Base-by-base conservation (phyloP, 805 yeast species). In the Maudiozyma pseudohumilis region DNA sequence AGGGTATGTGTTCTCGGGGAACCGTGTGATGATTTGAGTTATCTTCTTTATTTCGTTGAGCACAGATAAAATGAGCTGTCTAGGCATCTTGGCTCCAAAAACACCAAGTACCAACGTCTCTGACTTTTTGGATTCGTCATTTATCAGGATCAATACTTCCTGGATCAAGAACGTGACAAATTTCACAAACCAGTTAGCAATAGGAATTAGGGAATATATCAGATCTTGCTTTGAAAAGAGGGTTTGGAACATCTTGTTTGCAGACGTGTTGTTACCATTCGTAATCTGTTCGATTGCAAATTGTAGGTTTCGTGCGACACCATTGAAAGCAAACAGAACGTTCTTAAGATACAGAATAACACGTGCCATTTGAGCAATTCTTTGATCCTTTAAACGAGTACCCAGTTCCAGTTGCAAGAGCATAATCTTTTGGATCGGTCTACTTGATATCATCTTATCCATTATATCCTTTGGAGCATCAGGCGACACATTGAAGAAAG, bases 131-230 rank as follows among this genome's bases (percentile, higher is more conserved):
- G 25, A 37, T 4, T 48, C 49, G 13, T 44, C 40, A 33, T 38
- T 66, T 37, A 44, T 49, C 20, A 77, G 48, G 24, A 77, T 71
- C 18, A 79, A 52, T 24, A 81, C 59, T 46, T 89, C 95, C 56
- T 88, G 94, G 38, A 77, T 74, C 29, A 84, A 55, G 44, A 74
- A 76, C 1, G 80, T 74, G 38, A 85, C 66, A 42, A 85, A 74
- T 53, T 87, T 96, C 23, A 85, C 71, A 46, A 84, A 72, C 96
- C 96, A 89, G 49, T 85, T 74, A 7, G 82, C 75, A 28, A 81
- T 74, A 0, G 96, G 96, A n/a, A 84, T 59, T 9, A 77, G 64
- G 13, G 75, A 68, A 47, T 78, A 64, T 3, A 81, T 67, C 43
- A 75, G 67, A 47, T 80, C 87, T 26, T 78, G 79, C 46, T 86